Evolutionary conservation across 371 early-diverging fungal genomes (phyloP).

Genomic region (Ordospora pajunii): DNA sequence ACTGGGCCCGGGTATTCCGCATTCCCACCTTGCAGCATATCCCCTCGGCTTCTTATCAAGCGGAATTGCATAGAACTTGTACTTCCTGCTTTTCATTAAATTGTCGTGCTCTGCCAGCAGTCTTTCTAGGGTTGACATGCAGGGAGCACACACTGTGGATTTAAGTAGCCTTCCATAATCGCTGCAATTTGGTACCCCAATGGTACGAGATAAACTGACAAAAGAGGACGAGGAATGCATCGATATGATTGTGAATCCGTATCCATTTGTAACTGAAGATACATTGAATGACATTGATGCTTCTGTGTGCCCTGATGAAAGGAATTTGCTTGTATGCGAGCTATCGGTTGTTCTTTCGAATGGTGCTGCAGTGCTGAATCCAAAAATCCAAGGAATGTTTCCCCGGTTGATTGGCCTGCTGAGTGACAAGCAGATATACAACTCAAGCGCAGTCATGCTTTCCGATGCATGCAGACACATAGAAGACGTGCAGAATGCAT

Average conservation of each 20-base stretch:
- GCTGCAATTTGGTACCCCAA: background rate
- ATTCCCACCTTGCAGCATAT: conserved; percentile 25
- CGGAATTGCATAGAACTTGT: conserved; percentile 33
- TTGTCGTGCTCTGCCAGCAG: conserved; percentile 34
- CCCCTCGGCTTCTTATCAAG: background rate
- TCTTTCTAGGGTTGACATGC: conserved; percentile 16
- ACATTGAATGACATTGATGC: conserved; percentile 11
- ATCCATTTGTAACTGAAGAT: conserved; percentile 7
- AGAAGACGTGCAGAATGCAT: conserved; percentile 10
- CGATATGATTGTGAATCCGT: conserved; percentile 27
- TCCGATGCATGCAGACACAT: conserved; percentile 15
- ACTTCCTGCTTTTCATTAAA: conserved; percentile 33
- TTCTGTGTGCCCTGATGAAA: background rate
- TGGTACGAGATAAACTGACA: background rate
- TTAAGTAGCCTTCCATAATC: background rate
- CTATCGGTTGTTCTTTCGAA: conserved; percentile 9
- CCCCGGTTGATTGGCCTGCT: background rate
- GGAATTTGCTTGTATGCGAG: background rate
- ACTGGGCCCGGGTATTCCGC: conserved; percentile 43
- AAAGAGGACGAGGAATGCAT: conserved; percentile 2
- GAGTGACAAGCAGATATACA: conserved; percentile 5
- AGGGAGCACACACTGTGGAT: background rate
- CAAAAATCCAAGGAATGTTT: conserved; percentile 6
- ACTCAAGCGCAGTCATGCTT: background rate
- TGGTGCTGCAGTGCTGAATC: background rate